phyloP scores from a whole-genome alignment of 2,329 filamentous ascomycete genomes.

The Catunica adiposa region DNA sequence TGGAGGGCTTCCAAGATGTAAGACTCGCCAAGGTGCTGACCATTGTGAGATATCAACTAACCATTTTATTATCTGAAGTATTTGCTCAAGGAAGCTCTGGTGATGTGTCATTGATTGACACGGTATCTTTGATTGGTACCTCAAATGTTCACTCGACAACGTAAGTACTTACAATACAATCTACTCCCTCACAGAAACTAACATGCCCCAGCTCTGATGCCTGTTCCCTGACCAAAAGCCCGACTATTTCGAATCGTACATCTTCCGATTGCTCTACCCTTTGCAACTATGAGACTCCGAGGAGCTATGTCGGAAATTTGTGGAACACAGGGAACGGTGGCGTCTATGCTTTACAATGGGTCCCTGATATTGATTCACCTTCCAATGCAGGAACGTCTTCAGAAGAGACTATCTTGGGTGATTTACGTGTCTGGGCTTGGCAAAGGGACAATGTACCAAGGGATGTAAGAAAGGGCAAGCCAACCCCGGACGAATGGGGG shows the following conservation, averaged over 20 bases:
- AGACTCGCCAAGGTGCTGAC: conserved; percentile 16
- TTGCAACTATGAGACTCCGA: conserved; percentile 3
- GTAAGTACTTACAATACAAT: background rate
- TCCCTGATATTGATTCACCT: conserved; percentile 24
- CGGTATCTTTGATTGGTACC: background rate
- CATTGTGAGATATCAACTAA: background rate
- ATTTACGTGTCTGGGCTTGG: conserved; percentile 53
- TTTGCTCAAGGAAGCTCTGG: conserved; percentile 1
- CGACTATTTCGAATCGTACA: background rate
- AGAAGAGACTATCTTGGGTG: background rate
- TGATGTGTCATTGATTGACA: conserved; percentile 3
- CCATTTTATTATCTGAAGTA: background rate
- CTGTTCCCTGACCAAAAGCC: background rate
- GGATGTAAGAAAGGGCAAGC: conserved; percentile 43
- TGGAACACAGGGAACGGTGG: conserved; percentile 55
- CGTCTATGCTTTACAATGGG: conserved; percentile 58
- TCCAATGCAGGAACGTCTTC: background rate
- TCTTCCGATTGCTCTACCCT: conserved; percentile 6
- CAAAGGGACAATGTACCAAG: conserved; percentile 44
- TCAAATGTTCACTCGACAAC: conserved; percentile 8
- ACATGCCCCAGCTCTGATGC: background rate
- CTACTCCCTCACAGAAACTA: background rate
- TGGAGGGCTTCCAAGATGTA: conserved; percentile 58
- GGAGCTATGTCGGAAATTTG: conserved; percentile 38
- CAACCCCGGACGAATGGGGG: conserved; percentile 52